phyloP scores from a whole-genome alignment of 305 asterid genomes.

The Fraxinus platypoda region DNA sequence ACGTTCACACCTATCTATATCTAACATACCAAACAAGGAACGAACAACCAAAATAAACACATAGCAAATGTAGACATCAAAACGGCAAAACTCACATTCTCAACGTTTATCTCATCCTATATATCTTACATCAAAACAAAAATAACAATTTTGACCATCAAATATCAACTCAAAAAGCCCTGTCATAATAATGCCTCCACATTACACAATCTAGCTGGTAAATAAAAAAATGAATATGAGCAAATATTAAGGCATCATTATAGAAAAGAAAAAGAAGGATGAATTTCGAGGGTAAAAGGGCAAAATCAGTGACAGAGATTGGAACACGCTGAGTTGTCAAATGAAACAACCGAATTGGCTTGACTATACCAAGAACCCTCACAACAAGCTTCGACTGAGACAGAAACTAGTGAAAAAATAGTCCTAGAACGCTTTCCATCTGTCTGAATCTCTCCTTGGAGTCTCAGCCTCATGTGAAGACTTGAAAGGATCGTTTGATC shows the following conservation, averaged over 20 bases:
- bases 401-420: neutral
- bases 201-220: neutral
- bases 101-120: neutral
- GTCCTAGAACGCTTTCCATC: slow-evolving; percentile 76
- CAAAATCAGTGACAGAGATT: neutral
- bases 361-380: slow-evolving; percentile 11
- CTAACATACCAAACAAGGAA: neutral
- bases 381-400: slow-evolving; percentile 23
- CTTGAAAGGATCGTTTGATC: slow-evolving; percentile 63
- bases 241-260: neutral
- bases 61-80: neutral
- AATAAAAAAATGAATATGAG: neutral
- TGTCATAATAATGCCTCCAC: neutral
- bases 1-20: neutral
- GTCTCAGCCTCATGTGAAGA: slow-evolving; percentile 59
- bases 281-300: slow-evolving; percentile 19
- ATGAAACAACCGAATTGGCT: slow-evolving; percentile 23
- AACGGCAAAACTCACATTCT: neutral
- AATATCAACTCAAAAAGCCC: neutral
- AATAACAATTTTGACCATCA: neutral
- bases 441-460: slow-evolving; percentile 67
- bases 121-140: neutral
- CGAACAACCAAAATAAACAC: neutral
- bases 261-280: neutral
- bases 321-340: slow-evolving; percentile 12